These are phyloP conservation scores for Colletotrichum australisinense DNA, from an alignment of 2,329 filamentous ascomycete species.

Conservation along the genomic window DNA sequence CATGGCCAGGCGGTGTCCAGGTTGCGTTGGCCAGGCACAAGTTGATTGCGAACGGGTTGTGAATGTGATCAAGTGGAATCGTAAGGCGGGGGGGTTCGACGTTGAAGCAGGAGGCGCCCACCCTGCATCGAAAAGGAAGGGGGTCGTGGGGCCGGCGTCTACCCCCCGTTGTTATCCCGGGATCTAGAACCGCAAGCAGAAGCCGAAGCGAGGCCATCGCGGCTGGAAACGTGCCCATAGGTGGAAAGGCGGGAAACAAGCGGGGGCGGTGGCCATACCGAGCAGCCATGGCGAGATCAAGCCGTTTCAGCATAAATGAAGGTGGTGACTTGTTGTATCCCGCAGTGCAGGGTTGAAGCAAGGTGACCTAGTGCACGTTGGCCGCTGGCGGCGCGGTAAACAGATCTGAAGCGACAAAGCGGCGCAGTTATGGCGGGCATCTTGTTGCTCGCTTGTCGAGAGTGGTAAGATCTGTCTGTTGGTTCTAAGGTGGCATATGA, in stretches of 20 bases:
- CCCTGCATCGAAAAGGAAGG: constrained; percentile 1
- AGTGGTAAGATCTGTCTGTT: background rate
- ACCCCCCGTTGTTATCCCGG: background rate
- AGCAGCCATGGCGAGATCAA: constrained; percentile 26
- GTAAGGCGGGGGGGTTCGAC: background rate
- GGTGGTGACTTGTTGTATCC: constrained; percentile 27
- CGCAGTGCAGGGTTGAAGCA: constrained; percentile 21
- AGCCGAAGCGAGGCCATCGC: constrained; percentile 15
- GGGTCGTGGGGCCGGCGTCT: constrained; percentile 13
- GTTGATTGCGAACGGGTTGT: background rate
- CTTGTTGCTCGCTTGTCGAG: constrained; percentile 13
- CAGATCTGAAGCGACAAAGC: background rate
- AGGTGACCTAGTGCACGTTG: constrained; percentile 1
- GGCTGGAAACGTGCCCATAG: constrained; percentile 33
- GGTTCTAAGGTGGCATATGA: background rate
- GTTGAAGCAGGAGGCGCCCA: constrained; percentile 30
- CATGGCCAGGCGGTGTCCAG: constrained; percentile 12
- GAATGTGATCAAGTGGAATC: background rate
- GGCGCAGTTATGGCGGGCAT: background rate
- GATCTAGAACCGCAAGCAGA: constrained; percentile 14
- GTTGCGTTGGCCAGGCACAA: background rate
- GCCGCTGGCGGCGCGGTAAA: background rate
- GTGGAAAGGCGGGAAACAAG: constrained; percentile 22
- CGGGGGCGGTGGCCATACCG: constrained; percentile 25
- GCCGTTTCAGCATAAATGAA: constrained; percentile 36